phyloP scores from a whole-genome alignment of 768 basidiomycete genomes.

The Naganishia antarctica region DNA sequence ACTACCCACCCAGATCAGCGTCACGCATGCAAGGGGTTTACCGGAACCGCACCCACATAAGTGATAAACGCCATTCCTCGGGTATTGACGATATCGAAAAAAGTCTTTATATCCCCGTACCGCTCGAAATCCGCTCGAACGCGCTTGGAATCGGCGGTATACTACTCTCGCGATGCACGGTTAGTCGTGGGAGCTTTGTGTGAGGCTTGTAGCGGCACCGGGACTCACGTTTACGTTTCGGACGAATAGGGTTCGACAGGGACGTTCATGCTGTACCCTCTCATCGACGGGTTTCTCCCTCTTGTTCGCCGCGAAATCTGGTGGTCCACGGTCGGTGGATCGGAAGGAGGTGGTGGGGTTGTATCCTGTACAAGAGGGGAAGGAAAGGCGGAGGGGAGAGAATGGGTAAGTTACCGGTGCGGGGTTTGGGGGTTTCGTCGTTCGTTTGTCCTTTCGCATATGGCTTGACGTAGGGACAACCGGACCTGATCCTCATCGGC shows the following conservation, averaged over 20 bases:
- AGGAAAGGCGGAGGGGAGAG: background rate
- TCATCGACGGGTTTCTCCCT: conserved; percentile 74
- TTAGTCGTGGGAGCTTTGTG: too few species aligned
- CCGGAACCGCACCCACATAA: conserved; percentile 93
- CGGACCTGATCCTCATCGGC: too few species aligned
- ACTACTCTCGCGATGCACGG: conserved; percentile 42
- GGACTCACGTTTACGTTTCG: conserved; percentile 95
- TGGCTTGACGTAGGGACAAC: too few species aligned
- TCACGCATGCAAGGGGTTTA: too few species aligned
- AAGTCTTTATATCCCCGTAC: conserved; percentile 92
- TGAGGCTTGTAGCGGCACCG: too few species aligned
- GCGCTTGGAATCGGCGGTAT: conserved; percentile 55
- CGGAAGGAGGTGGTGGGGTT: background rate
- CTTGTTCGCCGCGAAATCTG: background rate
- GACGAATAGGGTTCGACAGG: conserved; percentile 92
- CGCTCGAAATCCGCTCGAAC: conserved; percentile 82
- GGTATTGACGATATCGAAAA: conserved; percentile 88
- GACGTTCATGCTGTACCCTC: conserved; percentile 85
- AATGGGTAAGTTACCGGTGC: too few species aligned
- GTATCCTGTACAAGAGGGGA: background rate
- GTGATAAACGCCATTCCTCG: conserved; percentile 99
- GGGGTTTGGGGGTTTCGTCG: too few species aligned
- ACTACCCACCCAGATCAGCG: conserved; percentile 55
- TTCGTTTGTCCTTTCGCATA: too few species aligned
- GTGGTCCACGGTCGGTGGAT: background rate